These are phyloP conservation scores for Mucor indicus DNA, from an alignment of 371 early-diverging fungal genomes.

Conservation along the genomic window DNA sequence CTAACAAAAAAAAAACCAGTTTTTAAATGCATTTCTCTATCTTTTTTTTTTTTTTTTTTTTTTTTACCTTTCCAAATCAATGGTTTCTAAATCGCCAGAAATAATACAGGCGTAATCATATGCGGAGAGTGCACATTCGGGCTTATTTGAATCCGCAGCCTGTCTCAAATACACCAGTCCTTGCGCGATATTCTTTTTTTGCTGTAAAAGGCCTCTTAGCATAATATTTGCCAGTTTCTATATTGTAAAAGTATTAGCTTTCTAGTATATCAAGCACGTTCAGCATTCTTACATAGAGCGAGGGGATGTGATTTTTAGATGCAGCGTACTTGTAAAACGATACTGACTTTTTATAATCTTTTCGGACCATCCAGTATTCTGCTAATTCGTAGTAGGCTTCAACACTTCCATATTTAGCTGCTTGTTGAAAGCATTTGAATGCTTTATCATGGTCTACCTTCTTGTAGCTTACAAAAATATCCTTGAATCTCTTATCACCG, in stretches of 20 bases:
- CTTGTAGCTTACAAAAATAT: constrained; percentile 26
- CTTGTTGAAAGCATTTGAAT: constrained; percentile 41
- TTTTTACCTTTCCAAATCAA: constrained; percentile 28
- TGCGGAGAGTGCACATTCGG: constrained; percentile 32
- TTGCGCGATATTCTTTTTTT: constrained; percentile 22
- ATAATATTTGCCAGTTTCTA: constrained; percentile 40
- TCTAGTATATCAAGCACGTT: not conserved
- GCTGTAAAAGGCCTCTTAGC: constrained; percentile 26
- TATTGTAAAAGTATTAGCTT: not conserved
- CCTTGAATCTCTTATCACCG: constrained; percentile 20
- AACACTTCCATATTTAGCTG: constrained; percentile 30
- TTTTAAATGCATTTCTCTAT: no score
- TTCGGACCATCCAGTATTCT: constrained; percentile 52
- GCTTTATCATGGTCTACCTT: constrained; percentile 25
- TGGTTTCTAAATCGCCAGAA: constrained; percentile 28
- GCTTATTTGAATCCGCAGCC: constrained; percentile 29
- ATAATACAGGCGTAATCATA: constrained; percentile 38
- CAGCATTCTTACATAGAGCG: constrained; percentile 60
- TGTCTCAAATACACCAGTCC: constrained; percentile 28
- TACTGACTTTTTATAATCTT: constrained; percentile 63
- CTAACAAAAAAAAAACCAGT: not conserved
- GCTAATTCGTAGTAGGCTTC: constrained; percentile 39
- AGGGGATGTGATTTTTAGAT: constrained; percentile 61
- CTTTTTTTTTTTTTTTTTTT: no score
- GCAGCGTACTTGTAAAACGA: constrained; percentile 77